Conservation (phyloP, 805 yeast species). For the Candida silvicultrix region DNA sequence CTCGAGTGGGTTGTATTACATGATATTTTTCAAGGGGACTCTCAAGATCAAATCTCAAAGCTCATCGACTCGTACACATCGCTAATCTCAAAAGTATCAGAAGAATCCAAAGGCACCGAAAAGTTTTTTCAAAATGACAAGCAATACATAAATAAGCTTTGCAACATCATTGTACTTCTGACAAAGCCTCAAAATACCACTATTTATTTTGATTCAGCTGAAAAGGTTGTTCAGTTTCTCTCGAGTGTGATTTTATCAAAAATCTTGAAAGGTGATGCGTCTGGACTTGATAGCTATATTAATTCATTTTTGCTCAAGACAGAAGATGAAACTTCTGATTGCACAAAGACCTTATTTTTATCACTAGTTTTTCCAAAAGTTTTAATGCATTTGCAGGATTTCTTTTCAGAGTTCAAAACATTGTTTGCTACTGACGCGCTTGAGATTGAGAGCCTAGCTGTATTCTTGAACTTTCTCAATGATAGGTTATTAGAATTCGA, state of each 20-base stretch:
- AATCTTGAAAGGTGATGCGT: constrained; percentile 16
- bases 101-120: constrained; percentile 20
- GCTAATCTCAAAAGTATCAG: constrained; percentile 18
- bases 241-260: constrained; percentile 32
- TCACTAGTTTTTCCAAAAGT: constrained; percentile 24
- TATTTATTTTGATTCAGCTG: constrained; percentile 23
- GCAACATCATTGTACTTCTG: constrained; percentile 25
- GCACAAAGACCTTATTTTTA: constrained; percentile 13
- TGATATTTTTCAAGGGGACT: constrained; percentile 29
- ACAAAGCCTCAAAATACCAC: constrained; percentile 25
- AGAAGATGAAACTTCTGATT: constrained; percentile 9
- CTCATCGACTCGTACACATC: constrained; percentile 20
- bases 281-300: constrained; percentile 15
- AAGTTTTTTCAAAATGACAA: constrained; percentile 28
- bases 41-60: constrained; percentile 25
- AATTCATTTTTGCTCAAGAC: constrained; percentile 6
- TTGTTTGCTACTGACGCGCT: constrained; percentile 13
- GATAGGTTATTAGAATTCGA: constrained; percentile 17
- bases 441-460: constrained; percentile 15
- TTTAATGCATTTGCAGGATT: constrained; percentile 21
- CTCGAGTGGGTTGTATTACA: constrained; percentile 30
- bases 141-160: constrained; percentile 13
- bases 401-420: constrained; percentile 20
- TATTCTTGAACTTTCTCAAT: constrained; percentile 13
- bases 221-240: constrained; percentile 27